Base-by-base conservation (phyloP, 495 filamentous ascomycete genomes). In the Aspergillus saccharolyticus region DNA sequence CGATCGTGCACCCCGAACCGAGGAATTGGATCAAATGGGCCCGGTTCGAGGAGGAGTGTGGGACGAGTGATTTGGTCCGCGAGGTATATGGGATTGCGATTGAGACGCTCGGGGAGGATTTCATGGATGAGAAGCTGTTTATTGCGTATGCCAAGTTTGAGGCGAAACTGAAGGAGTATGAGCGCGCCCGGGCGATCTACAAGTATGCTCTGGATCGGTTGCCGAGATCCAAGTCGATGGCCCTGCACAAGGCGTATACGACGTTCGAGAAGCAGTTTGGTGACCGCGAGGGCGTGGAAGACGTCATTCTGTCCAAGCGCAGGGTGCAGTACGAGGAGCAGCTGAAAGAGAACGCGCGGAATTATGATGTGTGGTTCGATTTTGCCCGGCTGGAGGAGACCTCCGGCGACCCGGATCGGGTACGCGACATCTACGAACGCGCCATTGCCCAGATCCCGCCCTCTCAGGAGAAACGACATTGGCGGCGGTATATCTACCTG, bases 11-110 rank as follows among this genome's bases (percentile, higher is more conserved):
- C 66, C 91, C 95, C 9, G 93, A 98, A 65, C 89, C 94, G 33
- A 82, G 86, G 70, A 97, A 97, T 61, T 98, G 95, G 95, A 91
- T 97, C 69, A 97, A 97, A 70, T 98, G 94, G 94, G 86, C 94
- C 60, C 85, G 90, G 44, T 98, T 97, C 63, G 94, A 98, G 68
- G 94, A 97, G 71, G 95, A 98, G 65, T 88, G 83, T 63, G 94
- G 94, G 4, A 95, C 91, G 0, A 89, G 84, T 64, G 94, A 96
- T 66, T 66, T 92, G 63, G 94, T 98, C 6, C 82, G 94, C 43
- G 92, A 97, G 59, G 94, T 97, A 8, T 97, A 91, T 68, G 91
- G 91, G 7, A 78, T 80, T 57, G 95, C 94, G 14, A 86, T 97
- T 33, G 92, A 97, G 64, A 88, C 89, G 3, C 74, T 98, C 19